Base-by-base conservation (phyloP, 345 rosid species). In the Melastoma malabathricum region DNA sequence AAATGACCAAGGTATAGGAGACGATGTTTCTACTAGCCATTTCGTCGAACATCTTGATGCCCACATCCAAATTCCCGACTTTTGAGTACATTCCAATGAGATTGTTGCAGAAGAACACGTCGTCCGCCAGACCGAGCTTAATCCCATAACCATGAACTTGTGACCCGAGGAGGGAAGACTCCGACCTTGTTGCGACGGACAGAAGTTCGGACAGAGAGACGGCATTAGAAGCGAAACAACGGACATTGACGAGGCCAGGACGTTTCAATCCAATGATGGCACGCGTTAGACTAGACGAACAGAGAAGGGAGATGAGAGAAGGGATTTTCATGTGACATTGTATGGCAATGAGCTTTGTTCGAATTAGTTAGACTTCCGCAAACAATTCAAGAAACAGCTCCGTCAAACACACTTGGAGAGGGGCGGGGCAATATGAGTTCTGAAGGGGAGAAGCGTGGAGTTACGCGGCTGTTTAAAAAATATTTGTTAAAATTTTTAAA, bases 1-100 rank as follows among this genome's bases (percentile, higher is more conserved):
- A 68, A 49, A 73, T 49, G 25, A 63, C 51, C 50, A 66, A 48
- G 57, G 74, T 69, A 74, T 74, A 73, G 38, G 78, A 68, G n/a
- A 73, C 46, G 52, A 66, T 17, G 63, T 66, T 73, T 58, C 66
- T 57, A 0, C 19, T 20, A 43, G 72, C 48, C 71, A 73, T 73
- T 52, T 63, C 71, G 54, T 66, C 66, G 46, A 68, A 65, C 56
- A 73, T 59, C 54, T 48, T 59, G 13, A 57, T 39, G 18, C 68
- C 78, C 52, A 51, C 13, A 10, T 38, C 39, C 51, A 68, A 50
- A 27, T 6, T 17, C 10, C 57, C 57, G 49, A 61, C 22, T 41
- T 29, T 50, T 2, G 46, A 18, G 45, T 73, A 73, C 64, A 57
- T 39, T 8, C 25, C 50, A 17, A 73, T 63, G 51, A 69, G n/a